Percentiles rank a stretch among this genome's conserved stretches.
Evolutionary conservation across 139 green algal genomes (phyloP).

Genomic region (Chlorella sp.): DNA sequence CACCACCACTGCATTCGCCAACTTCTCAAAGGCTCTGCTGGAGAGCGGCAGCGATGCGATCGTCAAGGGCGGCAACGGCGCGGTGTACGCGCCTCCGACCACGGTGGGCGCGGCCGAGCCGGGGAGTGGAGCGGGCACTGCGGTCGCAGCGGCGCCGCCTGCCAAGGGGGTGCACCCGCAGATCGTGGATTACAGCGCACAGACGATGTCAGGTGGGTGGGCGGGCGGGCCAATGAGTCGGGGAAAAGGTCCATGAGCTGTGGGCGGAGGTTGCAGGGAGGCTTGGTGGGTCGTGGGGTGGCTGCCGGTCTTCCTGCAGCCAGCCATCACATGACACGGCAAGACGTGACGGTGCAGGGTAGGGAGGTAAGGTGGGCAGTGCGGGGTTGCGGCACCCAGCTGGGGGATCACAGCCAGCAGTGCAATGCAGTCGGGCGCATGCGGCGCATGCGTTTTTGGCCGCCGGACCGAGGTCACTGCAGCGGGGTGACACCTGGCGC

Average conservation of each 20-base stretch:
- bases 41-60: not conserved
- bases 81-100: not conserved
- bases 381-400: no score
- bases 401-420: no score
- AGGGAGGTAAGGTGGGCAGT: not conserved
- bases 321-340: not conserved
- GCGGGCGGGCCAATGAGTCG: constrained; percentile 47
- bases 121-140: constrained; percentile 3
- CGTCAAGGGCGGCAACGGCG: not conserved
- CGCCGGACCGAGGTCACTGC: not conserved
- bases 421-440: not conserved
- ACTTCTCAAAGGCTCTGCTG: constrained; percentile 88
- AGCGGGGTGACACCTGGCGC: not conserved
- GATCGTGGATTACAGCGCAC: constrained; percentile 88
- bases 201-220: constrained; percentile 71
- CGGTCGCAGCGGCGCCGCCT: constrained; percentile 13
- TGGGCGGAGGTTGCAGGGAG: no score
- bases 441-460: not conserved
- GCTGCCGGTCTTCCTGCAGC: no score
- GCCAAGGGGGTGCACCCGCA: constrained; percentile 41
- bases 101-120: not conserved
- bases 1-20: constrained; percentile 87
- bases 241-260: not conserved
- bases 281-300: no score
- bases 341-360: not conserved